These are phyloP conservation scores for Lactuca sativa DNA, from an alignment of 129 eudicot species.

Conservation along the genomic window DNA sequence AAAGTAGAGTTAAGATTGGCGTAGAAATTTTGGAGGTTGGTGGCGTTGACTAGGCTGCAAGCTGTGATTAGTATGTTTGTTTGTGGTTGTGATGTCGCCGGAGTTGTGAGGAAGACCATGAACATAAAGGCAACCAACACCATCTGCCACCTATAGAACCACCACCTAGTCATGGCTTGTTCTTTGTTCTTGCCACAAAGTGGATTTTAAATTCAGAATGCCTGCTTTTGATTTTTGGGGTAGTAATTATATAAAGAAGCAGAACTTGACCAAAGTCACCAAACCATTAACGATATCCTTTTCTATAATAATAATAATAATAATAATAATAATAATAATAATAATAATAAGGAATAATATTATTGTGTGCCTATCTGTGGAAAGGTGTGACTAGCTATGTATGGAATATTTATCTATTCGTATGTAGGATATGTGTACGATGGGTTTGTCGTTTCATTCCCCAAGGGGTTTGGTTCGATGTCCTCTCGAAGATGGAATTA, in stretches of 20 bases:
- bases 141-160: slow-evolving; percentile 24
- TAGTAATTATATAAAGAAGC: slow-evolving; percentile 16
- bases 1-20: slow-evolving; percentile 56
- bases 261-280: slow-evolving; percentile 23
- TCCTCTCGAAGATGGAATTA: too few species aligned
- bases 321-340: neutral
- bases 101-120: slow-evolving; percentile 12
- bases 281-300: neutral
- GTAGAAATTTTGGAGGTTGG: slow-evolving; percentile 35
- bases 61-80: slow-evolving; percentile 47
- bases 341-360: neutral
- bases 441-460: too few species aligned
- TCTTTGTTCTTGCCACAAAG: slow-evolving; percentile 4
- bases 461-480: too few species aligned
- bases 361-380: too few species aligned
- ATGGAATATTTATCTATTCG: too few species aligned
- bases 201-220: slow-evolving; percentile 15
- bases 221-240: slow-evolving; percentile 13
- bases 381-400: too few species aligned
- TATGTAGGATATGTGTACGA: too few species aligned
- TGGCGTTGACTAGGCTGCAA: slow-evolving; percentile 57
- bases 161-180: slow-evolving; percentile 19
- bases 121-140: slow-evolving; percentile 23
- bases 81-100: slow-evolving; percentile 59
- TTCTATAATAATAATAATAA: neutral